These are phyloP conservation scores for Elymus sibiricus DNA, from an alignment of 176 grass and related monocot species.

Conservation along the genomic window DNA sequence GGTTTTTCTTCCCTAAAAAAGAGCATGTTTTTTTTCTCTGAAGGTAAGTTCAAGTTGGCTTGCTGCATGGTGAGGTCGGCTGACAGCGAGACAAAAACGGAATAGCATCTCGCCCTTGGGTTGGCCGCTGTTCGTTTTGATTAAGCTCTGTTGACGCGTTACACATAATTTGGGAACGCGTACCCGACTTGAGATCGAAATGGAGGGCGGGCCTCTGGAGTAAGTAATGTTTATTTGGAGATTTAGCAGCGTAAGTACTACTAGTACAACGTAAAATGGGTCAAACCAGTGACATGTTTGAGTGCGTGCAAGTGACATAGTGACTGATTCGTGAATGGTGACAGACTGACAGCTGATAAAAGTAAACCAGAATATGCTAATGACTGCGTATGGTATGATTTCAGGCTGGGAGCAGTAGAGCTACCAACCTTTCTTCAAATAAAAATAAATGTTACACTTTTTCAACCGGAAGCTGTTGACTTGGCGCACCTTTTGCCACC, in stretches of 20 bases:
- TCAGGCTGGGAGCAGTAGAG: background rate
- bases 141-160: background rate
- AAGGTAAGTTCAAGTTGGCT: background rate
- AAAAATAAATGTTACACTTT: background rate
- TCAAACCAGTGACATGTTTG: background rate
- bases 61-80: conserved; percentile 3
- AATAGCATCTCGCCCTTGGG: conserved; percentile 17
- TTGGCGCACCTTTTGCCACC: too few relatives aligned
- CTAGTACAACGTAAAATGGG: background rate
- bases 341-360: background rate
- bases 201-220: background rate
- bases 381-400: background rate
- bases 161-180: background rate
- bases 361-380: background rate
- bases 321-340: background rate
- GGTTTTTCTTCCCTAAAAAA: background rate
- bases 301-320: background rate
- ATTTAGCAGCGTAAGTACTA: background rate
- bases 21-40: background rate
- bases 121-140: conserved; percentile 6
- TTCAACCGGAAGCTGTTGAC: too few relatives aligned
- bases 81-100: background rate
- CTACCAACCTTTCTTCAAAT: background rate
- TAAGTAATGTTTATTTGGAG: background rate
- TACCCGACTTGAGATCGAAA: background rate